phyloP scores from a whole-genome alignment of 2,329 filamentous ascomycete species.

The Colletotrichum aenigma region DNA sequence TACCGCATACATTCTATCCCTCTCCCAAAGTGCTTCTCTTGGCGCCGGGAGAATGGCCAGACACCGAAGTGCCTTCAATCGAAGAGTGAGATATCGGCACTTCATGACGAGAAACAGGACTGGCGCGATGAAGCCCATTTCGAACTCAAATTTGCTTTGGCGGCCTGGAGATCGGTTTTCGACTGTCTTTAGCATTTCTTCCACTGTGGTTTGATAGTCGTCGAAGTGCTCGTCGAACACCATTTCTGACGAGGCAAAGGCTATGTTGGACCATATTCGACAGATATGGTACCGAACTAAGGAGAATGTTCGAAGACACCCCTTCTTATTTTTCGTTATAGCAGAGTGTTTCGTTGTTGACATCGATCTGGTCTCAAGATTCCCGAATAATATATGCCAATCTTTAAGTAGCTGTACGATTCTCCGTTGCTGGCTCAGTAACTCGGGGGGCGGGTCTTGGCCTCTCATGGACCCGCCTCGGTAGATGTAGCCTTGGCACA shows the following conservation, averaged over 20 bases:
- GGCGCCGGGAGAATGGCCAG: constrained; percentile 25
- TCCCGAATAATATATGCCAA: constrained; percentile 25
- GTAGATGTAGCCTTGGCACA: constrained; percentile 30
- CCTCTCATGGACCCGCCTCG: constrained; percentile 20
- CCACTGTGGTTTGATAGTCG: constrained; percentile 39
- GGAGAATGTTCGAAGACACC: neutral
- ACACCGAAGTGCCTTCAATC: constrained; percentile 40
- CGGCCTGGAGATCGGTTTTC: neutral
- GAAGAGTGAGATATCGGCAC: constrained; percentile 33
- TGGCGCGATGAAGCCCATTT: constrained; percentile 5
- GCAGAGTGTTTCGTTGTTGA: neutral
- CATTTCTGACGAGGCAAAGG: constrained; percentile 26
- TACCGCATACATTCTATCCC: constrained; percentile 4
- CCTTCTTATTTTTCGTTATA: neutral
- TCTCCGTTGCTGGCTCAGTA: neutral
- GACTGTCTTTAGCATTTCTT: constrained; percentile 25
- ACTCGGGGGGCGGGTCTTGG: constrained; percentile 19
- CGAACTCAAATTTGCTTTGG: neutral
- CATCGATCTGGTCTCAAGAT: neutral
- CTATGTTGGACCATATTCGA: neutral
- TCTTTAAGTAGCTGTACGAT: neutral
- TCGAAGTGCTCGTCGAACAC: constrained; percentile 36
- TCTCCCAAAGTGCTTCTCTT: neutral
- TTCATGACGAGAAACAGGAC: neutral
- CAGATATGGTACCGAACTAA: neutral